Conservation (phyloP, 1,284 basidiomycete species). For the Trichosporon ovoides region DNA sequence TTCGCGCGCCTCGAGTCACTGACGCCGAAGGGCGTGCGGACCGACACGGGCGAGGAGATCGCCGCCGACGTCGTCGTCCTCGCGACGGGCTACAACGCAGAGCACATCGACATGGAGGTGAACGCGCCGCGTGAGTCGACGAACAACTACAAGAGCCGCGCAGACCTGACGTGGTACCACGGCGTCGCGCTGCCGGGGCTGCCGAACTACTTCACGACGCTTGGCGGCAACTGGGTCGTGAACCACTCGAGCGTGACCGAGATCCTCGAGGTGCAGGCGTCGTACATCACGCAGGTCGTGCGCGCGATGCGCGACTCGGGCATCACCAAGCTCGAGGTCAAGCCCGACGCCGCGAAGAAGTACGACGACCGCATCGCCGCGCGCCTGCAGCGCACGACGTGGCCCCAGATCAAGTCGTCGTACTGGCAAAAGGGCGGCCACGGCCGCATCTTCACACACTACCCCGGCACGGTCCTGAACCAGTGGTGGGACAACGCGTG, state of each 20-base stretch:
- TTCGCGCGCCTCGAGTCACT: slow-evolving; percentile 10
- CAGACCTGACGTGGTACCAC: slow-evolving; percentile 14
- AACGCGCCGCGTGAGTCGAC: not conserved
- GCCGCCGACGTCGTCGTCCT: slow-evolving; percentile 24
- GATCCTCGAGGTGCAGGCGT: slow-evolving; percentile 17
- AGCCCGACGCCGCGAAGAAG: slow-evolving; percentile 7
- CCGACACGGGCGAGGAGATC: slow-evolving; percentile 19
- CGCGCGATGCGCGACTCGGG: slow-evolving; percentile 11
- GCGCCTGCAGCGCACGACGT: slow-evolving; percentile 16
- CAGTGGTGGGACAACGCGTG: slow-evolving; percentile 12
- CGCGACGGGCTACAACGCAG: slow-evolving; percentile 13
- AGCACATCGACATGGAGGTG: slow-evolving; percentile 6
- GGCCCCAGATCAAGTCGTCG: slow-evolving; percentile 7
- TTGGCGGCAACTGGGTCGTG: slow-evolving; percentile 30
- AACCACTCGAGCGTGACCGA: slow-evolving; percentile 20
- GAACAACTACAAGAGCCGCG: slow-evolving; percentile 5
- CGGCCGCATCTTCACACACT: slow-evolving; percentile 20
- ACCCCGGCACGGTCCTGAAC: slow-evolving; percentile 11
- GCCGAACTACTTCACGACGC: slow-evolving; percentile 29
- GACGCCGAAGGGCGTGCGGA: slow-evolving; percentile 9
- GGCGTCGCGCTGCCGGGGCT: slow-evolving; percentile 18
- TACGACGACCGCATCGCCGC: slow-evolving; percentile 26
- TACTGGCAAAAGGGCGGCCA: slow-evolving; percentile 19
- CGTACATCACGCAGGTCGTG: slow-evolving; percentile 16
- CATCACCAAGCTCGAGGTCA: slow-evolving; percentile 6